Percentiles rank a stretch among this genome's conserved stretches.
Evolutionary conservation across 257 asterid genomes (phyloP).

Genomic region (Verbena officinalis): DNA sequence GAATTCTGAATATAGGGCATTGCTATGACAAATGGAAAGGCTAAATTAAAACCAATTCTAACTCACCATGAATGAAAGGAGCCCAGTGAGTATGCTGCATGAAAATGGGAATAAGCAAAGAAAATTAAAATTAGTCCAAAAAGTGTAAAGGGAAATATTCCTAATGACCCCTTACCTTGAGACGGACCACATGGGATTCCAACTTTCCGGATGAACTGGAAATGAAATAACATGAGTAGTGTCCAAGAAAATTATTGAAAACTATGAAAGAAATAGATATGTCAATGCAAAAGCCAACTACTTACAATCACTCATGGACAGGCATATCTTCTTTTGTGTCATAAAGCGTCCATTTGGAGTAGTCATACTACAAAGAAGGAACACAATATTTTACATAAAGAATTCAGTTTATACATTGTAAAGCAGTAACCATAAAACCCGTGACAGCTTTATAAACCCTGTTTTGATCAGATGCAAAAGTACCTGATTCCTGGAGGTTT

Average conservation of each 20-base stretch:
- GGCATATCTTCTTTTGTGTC: slow-evolving; percentile 91
- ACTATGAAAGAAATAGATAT: slow-evolving; percentile 12
- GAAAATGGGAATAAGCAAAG: slow-evolving; percentile 39
- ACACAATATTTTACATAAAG: slow-evolving; percentile 22
- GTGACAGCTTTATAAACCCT: slow-evolving; percentile 3
- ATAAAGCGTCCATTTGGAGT: slow-evolving; percentile 88
- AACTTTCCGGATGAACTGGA: slow-evolving; percentile 68
- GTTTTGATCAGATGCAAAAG: slow-evolving; percentile 16
- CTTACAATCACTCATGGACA: slow-evolving; percentile 93
- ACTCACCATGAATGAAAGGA: slow-evolving; percentile 98
- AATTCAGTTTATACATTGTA: slow-evolving; percentile 2
- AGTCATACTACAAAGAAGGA: slow-evolving; percentile 63
- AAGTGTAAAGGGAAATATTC: slow-evolving; percentile 1
- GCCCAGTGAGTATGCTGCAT: slow-evolving; percentile 95
- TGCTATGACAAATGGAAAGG: slow-evolving; percentile 5
- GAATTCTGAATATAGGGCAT: slow-evolving; percentile 5
- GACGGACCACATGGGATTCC: slow-evolving; percentile 80
- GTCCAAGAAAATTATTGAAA: slow-evolving; percentile 5
- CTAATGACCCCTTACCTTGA: slow-evolving; percentile 46
- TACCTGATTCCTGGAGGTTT: slow-evolving; percentile 98
- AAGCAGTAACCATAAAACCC: slow-evolving; percentile 12
- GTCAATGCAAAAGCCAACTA: slow-evolving; percentile 22
- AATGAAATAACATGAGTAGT: slow-evolving; percentile 31
- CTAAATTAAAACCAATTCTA: slow-evolving; percentile 14
- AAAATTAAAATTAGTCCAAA: slow-evolving; percentile 21